These are phyloP conservation scores for Coemansia sp. DNA, from an alignment of 192 early-diverging fungal species.

Conservation along the genomic window DNA sequence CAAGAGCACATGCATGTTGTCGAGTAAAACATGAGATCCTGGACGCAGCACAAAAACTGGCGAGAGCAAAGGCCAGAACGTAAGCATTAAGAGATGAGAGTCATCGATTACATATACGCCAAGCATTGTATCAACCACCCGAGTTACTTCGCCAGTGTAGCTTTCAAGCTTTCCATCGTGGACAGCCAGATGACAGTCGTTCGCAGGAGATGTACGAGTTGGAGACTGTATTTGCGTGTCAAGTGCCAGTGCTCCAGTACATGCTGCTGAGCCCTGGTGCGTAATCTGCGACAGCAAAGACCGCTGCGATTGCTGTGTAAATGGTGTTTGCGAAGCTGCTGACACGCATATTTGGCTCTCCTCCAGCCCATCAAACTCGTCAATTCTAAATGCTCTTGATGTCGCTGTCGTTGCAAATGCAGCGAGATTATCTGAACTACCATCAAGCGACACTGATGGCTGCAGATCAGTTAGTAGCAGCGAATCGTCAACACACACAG, in stretches of 20 bases:
- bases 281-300: constrained; percentile 31
- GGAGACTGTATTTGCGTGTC: not conserved
- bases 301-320: constrained; percentile 29
- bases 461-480: constrained; percentile 21
- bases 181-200: constrained; percentile 20
- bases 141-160: constrained; percentile 39
- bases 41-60: constrained; percentile 27
- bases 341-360: constrained; percentile 13
- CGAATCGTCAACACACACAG: constrained; percentile 23
- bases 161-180: constrained; percentile 28
- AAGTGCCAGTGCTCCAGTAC: not conserved
- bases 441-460: constrained; percentile 1
- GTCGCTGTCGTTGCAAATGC: constrained; percentile 14
- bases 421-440: not conserved
- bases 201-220: not conserved
- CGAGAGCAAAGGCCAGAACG: constrained; percentile 35
- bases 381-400: constrained; percentile 18
- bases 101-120: constrained; percentile 42
- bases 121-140: constrained; percentile 26
- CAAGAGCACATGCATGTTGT: constrained; percentile 34
- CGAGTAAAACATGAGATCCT: constrained; percentile 36
- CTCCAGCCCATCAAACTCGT: constrained; percentile 28
- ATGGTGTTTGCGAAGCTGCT: constrained; percentile 10
- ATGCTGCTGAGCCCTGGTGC: not conserved
- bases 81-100: constrained; percentile 32